Evolutionary conservation across 2,329 filamentous ascomycete species (phyloP), one percentile per base, ranked within the genome.

Genomic region (Ascochyta viciae-villosae): DNA sequence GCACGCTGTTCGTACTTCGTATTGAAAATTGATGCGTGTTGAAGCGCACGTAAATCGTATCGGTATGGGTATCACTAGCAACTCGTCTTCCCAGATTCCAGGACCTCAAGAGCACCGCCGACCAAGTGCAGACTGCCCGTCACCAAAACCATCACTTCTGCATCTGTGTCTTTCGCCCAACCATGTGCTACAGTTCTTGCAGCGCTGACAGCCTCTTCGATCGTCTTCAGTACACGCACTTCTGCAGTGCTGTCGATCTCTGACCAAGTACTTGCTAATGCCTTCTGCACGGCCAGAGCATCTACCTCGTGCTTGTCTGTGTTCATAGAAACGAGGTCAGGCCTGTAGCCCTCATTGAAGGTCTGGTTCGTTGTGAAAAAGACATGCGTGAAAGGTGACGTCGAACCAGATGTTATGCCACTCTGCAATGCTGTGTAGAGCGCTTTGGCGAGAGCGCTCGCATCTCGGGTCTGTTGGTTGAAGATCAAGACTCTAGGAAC

Each of bases 381-480:
- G 10, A 88, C 92, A 57, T 90, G 84, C 2, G 84, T 84, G 72
- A 97, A 96, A 0, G 82, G 75, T 37, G 76, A 66, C 1, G 54
- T 60, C 4, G 61, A 56, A 7, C 64, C 68, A 9, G 67, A 62
- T 5, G 63, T 65, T 6, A 73, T 58, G 31, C 68, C 66, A 12
- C 41, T 61, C 50, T 74, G 71, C 48, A 90, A 78, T 2, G 85
- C 85, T 9, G 79, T 72, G 52, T 92, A 81, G 1, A 96, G 79
- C 0, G 82, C 82, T 29, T 77, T 77, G 2, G 94, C 83, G 1
- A 96, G 82, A 15, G 83, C 80, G 4, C 80, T 77, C 5, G 90
- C 90, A 68, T 96, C 88, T 29, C 92, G 86, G 9, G 91, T 92
- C 71, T 96, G 92, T 75, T 97, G 94, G 75, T 97, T 97, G 81